phyloP scores from a whole-genome alignment of 2,329 filamentous ascomycete genomes.

The Pestalotiopsis sp. region DNA sequence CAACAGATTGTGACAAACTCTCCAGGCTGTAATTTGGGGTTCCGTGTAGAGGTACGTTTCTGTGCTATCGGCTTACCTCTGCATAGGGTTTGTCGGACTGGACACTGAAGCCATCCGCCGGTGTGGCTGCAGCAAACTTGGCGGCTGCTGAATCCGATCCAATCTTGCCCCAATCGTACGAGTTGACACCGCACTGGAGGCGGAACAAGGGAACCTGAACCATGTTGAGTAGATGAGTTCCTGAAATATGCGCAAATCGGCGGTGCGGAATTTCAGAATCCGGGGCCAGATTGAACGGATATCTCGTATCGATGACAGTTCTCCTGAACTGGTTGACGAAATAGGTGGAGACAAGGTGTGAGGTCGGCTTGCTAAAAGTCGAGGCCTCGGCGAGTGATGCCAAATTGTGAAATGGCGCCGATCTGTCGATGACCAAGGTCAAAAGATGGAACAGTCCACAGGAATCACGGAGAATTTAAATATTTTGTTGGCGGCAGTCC shows the following conservation, averaged over 20 bases:
- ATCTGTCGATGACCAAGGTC: background rate
- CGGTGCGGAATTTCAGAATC: background rate
- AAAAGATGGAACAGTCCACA: background rate
- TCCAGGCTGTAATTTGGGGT: background rate
- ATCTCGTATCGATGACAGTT: background rate
- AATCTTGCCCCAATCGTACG: slow-evolving; percentile 98
- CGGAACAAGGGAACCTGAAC: slow-evolving; percentile 78
- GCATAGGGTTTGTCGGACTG: slow-evolving; percentile 91
- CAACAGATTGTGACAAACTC: no score
- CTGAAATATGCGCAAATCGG: background rate
- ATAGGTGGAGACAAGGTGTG: background rate
- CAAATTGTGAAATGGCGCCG: background rate
- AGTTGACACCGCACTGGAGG: slow-evolving; percentile 91
- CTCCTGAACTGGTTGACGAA: background rate
- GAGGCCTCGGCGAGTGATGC: background rate
- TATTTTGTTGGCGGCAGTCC: background rate
- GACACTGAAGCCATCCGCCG: slow-evolving; percentile 73
- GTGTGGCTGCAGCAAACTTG: slow-evolving; percentile 84
- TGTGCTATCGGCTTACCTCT: slow-evolving; percentile 60
- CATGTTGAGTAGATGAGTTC: background rate
- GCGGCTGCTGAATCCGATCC: slow-evolving; percentile 87
- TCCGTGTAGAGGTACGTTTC: background rate
- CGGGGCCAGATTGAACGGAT: background rate
- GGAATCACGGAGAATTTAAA: background rate
- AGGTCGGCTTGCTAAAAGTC: background rate